Evolutionary conservation across 2,329 filamentous ascomycete genomes (phyloP), one percentile per base, ranked within the genome.

Genomic region (Taxawa tesnikishii): DNA sequence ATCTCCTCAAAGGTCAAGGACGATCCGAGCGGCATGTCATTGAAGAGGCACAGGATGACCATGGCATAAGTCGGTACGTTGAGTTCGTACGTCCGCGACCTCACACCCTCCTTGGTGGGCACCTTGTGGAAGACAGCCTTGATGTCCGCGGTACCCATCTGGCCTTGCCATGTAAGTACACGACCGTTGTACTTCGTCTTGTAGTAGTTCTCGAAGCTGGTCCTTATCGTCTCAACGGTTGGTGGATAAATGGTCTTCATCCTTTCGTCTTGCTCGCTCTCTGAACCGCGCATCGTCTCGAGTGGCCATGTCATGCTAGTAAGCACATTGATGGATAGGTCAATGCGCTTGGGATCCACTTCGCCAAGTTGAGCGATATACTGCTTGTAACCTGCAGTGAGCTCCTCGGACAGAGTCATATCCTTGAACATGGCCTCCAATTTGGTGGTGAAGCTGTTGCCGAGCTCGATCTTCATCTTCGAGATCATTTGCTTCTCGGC

Each of bases 391-490:
- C 71, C 75, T 9, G 74, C 60, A 0, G 82, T 84, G 15, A 94
- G 68, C 42, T 94, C 88, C 33, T 79, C 75, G 0, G 87, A 94
- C 9, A 87, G 75, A 11, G 79, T 75, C 73, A 96, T 87, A 49
- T 98, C 90, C 58, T 85, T 87, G 64, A 98, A 94, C 85, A 98
- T 96, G 42, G 85, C 82, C 51, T 98, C 90, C 27, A 98, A 74
- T 53, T 92, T 93, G 48, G 75, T 67, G 0, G 90, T 96, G 53
- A 96, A 96, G 44, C 85, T 79, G 53, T 92, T 93, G 24, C 90
- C 90, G 32, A 96, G 75, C 54, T 94, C 88, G 50, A 90, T 75
- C 68, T 94, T 96, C 85, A 98, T 94, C 41, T 88, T 82, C 0
- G 79, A 80, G 32, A 98, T 90, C 73, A 98, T 92, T 48, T 90